Evolutionary conservation across 2,329 filamentous ascomycete species (phyloP), one percentile per base, ranked within the genome.

Genomic region (Leptographium wingfieldii): DNA sequence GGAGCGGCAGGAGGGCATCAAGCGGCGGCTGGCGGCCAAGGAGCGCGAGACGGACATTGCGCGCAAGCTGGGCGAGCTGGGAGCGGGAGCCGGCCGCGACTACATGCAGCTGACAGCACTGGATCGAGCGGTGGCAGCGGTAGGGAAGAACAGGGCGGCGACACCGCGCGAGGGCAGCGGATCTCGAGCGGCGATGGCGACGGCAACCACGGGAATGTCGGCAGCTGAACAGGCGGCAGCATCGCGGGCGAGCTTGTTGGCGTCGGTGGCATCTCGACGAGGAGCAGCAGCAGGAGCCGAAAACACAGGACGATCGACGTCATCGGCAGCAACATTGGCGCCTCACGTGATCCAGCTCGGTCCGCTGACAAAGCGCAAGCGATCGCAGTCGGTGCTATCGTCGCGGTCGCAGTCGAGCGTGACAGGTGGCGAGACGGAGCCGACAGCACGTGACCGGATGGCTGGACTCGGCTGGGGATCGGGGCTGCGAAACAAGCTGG

Each of bases 21-120:
- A 83, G 63, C 79, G 84, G 60, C 80, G 80, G 3, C 74, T 91
- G 6, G 80, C 83, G 6, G 81, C 80, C 16, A 80, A 83, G 66
- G 87, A 92, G 70, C 86, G 82, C 67, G 89, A 92, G 70, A 77
- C 83, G 25, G 85, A 89, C 29, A 79, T 94, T 56, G 86, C 85
- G 64, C 83, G 82, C 68, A 83, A 82, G 65, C 76, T 94, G 2
- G 82, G 82, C 11, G 74, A 80, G 57, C 74, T 84, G 61, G 87
- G 87, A 11, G 79, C 75, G 56, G 85, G 85, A 6, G 80, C 86
- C 0, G 88, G 87, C 2, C 81, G 77, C 55, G 86, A 90, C 62
- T 92, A 92, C 70, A 84, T 91, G 79, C 77, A 74, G 58, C 71
- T 69, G 25, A 60, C 68, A 5, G 65, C 64, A 3, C 61, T 56